phyloP scores from a whole-genome alignment of 495 filamentous ascomycete species.

The Hapsidospora chrysogenum region DNA sequence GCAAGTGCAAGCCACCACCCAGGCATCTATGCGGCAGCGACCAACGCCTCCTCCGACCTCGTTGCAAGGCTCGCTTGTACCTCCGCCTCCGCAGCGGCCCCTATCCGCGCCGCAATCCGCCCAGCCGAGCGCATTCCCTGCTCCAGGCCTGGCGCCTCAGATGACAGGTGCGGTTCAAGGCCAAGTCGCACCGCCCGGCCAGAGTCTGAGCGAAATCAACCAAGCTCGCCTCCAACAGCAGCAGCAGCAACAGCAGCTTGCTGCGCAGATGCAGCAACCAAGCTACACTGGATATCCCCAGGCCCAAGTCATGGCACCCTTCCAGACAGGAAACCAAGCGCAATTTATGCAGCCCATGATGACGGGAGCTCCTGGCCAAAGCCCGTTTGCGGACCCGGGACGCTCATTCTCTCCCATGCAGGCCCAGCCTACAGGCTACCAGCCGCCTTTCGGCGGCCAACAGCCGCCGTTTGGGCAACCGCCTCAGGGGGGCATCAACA shows the following conservation, averaged over 20 bases:
- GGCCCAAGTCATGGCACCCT: constrained; percentile 11
- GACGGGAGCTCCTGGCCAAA: constrained; percentile 20
- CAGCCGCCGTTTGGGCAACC: constrained; percentile 23
- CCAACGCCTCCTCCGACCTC: constrained; percentile 52
- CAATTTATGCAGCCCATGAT: constrained; percentile 23
- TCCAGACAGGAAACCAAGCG: constrained; percentile 18
- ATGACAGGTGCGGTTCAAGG: constrained; percentile 51
- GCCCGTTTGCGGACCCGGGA: constrained; percentile 31
- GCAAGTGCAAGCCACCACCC: constrained; percentile 20
- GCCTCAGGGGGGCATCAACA: constrained; percentile 30
- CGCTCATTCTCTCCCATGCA: constrained; percentile 44
- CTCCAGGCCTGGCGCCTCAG: constrained; percentile 68
- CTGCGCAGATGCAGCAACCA: constrained; percentile 14
- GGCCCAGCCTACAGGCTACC: constrained; percentile 52
- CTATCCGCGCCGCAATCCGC: constrained; percentile 80
- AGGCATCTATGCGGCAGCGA: constrained; percentile 41
- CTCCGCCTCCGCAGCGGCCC: constrained; percentile 67
- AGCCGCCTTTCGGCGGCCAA: constrained; percentile 25
- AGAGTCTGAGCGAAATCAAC: constrained; percentile 55
- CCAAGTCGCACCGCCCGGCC: constrained; percentile 51
- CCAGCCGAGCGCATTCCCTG: constrained; percentile 54
- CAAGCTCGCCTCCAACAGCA: constrained; percentile 50
- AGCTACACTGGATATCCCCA: constrained; percentile 11
- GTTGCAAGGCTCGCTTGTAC: constrained; percentile 41
- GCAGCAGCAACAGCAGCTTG: constrained; percentile 38